Percentiles rank a stretch among this genome's conserved stretches.
Conservation (phyloP, 352 stramenopile genomes). For the Phytophthora syringae region DNA sequence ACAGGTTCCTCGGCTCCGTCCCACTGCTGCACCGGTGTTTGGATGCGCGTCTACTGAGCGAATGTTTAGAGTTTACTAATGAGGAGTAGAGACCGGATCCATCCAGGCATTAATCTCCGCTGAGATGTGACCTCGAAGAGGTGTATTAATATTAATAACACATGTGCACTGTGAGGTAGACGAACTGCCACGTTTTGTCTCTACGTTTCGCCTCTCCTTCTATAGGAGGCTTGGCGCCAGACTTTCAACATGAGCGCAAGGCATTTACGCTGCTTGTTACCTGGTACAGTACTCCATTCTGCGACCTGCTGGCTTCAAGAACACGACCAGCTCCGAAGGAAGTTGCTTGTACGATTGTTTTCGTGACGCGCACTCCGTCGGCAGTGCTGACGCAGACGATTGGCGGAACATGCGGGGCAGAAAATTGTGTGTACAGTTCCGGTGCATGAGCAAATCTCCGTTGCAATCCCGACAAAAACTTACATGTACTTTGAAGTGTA, state of each 20-base stretch:
- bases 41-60: neutral
- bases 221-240: neutral
- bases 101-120: slow-evolving; percentile 3
- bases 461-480: neutral
- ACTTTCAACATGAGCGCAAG: neutral
- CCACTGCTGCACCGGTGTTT: slow-evolving; percentile 1
- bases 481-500: too few species aligned
- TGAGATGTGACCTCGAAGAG: neutral
- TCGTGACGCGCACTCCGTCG: slow-evolving; percentile 11
- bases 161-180: neutral
- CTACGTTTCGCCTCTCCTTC: neutral
- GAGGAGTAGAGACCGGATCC: slow-evolving; percentile 4
- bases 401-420: slow-evolving; percentile 4
- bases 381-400: slow-evolving; percentile 1
- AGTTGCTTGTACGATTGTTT: neutral
- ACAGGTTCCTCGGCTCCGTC: neutral
- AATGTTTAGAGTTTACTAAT: slow-evolving; percentile 23
- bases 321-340: neutral
- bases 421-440: slow-evolving; percentile 3
- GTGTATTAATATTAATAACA: too few species aligned
- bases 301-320: neutral
- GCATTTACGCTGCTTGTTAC: neutral
- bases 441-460: slow-evolving; percentile 1
- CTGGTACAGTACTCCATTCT: neutral
- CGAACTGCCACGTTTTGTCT: neutral